These are phyloP conservation scores for Solanum acaule DNA, from an alignment of 257 asterid genomes.

Conservation along the genomic window DNA sequence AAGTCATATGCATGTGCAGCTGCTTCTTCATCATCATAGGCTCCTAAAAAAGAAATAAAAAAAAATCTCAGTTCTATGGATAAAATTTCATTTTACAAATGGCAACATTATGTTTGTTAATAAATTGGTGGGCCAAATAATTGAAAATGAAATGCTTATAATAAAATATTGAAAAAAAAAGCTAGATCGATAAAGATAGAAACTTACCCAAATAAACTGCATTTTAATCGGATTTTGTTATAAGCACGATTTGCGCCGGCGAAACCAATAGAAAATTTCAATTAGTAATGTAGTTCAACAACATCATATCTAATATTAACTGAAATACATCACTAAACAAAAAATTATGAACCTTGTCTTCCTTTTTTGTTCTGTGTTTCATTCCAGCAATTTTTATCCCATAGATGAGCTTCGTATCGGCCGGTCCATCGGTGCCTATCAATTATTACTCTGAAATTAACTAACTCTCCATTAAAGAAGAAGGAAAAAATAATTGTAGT, in stretches of 20 bases:
- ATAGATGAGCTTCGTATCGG: slow-evolving; percentile 89
- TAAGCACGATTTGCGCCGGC: slow-evolving; percentile 33
- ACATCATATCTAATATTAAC: neutral
- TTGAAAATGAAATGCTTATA: neutral
- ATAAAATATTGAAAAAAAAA: neutral
- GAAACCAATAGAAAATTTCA: neutral
- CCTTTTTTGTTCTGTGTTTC: slow-evolving; percentile 90
- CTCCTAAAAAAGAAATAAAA: slow-evolving; percentile 40
- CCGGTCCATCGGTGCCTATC: slow-evolving; percentile 97
- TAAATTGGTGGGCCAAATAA: neutral
- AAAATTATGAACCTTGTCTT: slow-evolving; percentile 57
- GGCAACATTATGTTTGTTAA: neutral
- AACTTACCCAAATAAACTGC: slow-evolving; percentile 91
- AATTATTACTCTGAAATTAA: neutral
- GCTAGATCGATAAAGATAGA: neutral
- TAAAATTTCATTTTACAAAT: neutral
- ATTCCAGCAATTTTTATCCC: slow-evolving; percentile 99
- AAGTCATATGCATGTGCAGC: slow-evolving; percentile 99
- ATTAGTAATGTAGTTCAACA: neutral
- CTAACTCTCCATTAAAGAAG: neutral
- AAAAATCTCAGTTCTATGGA: neutral
- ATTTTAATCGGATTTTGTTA: slow-evolving; percentile 12
- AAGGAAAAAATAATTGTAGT: neutral
- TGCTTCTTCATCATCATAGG: slow-evolving; percentile 88
- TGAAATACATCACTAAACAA: neutral